Evolutionary conservation across 1,284 basidiomycete species (phyloP).

Genomic region (Puccinia horiana): DNA sequence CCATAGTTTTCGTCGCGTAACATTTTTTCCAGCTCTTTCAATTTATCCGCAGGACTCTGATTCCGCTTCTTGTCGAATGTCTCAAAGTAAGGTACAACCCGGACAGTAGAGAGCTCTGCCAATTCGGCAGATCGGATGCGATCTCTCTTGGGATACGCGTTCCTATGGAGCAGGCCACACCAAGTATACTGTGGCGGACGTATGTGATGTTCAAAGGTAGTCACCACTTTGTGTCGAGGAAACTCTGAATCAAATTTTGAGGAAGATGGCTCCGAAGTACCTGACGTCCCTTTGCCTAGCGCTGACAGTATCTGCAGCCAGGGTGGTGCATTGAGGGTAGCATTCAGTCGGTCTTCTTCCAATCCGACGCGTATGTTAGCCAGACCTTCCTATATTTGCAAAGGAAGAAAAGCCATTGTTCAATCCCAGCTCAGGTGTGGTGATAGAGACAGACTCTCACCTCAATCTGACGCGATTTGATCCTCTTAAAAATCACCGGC

Average conservation of each 20-base stretch:
- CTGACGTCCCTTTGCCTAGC: not conserved
- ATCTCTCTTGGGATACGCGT: slow-evolving; percentile 19
- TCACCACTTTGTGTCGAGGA: not conserved
- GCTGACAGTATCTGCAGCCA: slow-evolving; percentile 9
- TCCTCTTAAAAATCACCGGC: not conserved
- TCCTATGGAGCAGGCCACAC: slow-evolving; percentile 21
- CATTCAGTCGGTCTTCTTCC: not conserved
- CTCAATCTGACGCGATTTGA: not conserved
- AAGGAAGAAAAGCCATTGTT: not conserved
- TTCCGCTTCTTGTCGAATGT: not conserved
- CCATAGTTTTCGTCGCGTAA: not conserved
- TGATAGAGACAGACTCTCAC: not conserved
- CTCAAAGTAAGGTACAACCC: slow-evolving; percentile 9
- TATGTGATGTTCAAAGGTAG: slow-evolving; percentile 12
- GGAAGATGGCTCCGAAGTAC: not conserved
- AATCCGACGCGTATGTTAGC: slow-evolving; percentile 17
- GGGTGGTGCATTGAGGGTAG: not conserved
- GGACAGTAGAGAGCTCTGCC: not conserved
- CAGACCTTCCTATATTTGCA: not conserved
- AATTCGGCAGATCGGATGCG: not conserved
- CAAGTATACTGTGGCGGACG: slow-evolving; percentile 27
- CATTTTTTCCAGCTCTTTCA: not conserved
- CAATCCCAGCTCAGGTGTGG: no score
- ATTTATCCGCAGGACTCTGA: not conserved
- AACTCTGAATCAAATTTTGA: not conserved